Conservation (phyloP, 116 monocot species). For the Phalaenopsis hybrid region DNA sequence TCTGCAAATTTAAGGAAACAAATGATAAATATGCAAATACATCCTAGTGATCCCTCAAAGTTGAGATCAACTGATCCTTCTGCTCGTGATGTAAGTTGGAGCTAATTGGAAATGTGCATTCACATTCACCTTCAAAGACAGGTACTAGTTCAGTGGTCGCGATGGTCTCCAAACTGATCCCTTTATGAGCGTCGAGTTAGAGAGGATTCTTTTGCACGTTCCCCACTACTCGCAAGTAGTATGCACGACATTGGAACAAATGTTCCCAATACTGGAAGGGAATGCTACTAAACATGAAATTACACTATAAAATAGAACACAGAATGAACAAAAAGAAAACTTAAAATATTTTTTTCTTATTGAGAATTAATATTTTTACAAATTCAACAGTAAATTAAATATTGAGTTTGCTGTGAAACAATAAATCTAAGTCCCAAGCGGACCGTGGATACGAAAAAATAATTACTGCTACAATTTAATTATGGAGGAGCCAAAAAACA, state of each 20-base stretch:
- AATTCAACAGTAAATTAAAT: not conserved
- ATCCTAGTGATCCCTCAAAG: too few relatives aligned
- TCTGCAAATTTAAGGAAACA: not conserved
- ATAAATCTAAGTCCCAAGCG: too few relatives aligned
- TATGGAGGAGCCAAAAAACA: not conserved
- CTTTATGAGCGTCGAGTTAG: too few relatives aligned
- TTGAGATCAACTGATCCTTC: too few relatives aligned
- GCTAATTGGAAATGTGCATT: too few relatives aligned
- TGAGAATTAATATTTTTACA: not conserved
- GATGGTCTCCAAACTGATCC: too few relatives aligned
- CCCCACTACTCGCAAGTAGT: too few relatives aligned
- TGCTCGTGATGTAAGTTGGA: too few relatives aligned
- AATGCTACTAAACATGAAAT: not conserved
- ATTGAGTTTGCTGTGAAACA: not conserved
- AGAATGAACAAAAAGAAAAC: not conserved
- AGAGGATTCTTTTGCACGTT: too few relatives aligned
- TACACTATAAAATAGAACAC: not conserved
- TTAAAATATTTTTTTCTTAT: not conserved
- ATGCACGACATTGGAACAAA: too few relatives aligned
- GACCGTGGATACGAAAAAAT: not conserved
- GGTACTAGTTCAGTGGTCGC: too few relatives aligned
- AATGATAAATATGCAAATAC: not conserved
- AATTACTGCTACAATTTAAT: not conserved
- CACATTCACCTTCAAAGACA: too few relatives aligned
- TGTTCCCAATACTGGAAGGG: not conserved